Percentiles rank a stretch among this genome's conserved stretches.
Evolutionary conservation across 106 monocot genomes (phyloP).

Genomic region (Chionographis japonica): DNA sequence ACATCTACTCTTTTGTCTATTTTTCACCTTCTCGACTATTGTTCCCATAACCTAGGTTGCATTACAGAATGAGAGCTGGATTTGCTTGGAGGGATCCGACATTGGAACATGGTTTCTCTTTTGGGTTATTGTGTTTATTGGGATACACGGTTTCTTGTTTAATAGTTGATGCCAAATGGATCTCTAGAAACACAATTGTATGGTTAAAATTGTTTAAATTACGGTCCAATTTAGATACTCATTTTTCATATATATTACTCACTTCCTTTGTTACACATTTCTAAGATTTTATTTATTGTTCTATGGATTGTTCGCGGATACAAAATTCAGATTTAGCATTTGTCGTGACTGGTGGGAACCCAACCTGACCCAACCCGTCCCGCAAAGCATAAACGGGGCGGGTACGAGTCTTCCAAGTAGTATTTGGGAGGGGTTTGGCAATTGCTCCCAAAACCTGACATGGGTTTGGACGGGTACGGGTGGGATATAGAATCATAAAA

Average conservation of each 20-base stretch:
- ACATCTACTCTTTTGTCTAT: too few relatives aligned
- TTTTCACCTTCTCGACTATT: too few relatives aligned
- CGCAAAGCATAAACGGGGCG: too few relatives aligned
- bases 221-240: background rate
- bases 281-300: background rate
- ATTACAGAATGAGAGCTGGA: conserved; percentile 85
- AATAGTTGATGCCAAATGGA: conserved; percentile 85
- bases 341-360: conserved; percentile 50
- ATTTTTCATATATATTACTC: background rate
- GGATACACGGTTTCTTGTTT: conserved; percentile 65
- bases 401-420: too few relatives aligned
- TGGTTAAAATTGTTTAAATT: conserved; percentile 34
- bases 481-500: too few relatives aligned
- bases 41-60: background rate
- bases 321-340: conserved; percentile 93
- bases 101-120: conserved; percentile 86
- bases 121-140: conserved; percentile 67
- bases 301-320: background rate
- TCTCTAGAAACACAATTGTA: conserved; percentile 81
- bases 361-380: too few relatives aligned
- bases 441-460: too few relatives aligned
- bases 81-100: conserved; percentile 65
- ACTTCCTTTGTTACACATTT: background rate
- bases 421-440: too few relatives aligned
- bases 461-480: too few relatives aligned